phyloP scores from a whole-genome alignment of 164 flowering plant species.

The Santalum album region DNA sequence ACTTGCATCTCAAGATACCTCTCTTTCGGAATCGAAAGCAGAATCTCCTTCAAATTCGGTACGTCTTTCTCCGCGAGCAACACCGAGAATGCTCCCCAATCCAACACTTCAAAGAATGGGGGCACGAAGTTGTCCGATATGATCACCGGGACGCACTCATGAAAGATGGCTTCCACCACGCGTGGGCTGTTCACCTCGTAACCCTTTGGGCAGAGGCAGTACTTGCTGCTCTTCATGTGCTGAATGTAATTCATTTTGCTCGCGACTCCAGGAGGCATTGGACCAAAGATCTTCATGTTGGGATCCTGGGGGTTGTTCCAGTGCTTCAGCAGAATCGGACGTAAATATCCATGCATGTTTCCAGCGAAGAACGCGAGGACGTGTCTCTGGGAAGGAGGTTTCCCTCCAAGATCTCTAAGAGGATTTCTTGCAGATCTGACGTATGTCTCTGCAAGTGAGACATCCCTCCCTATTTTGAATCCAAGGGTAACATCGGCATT shows the following conservation, averaged over 20 bases:
- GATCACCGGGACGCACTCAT: conserved; percentile 37
- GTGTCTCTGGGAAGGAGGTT: conserved; percentile 22
- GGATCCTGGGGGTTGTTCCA: conserved; percentile 21
- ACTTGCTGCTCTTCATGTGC: conserved; percentile 33
- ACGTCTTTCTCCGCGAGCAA: conserved; percentile 27
- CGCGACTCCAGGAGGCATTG: conserved; percentile 18
- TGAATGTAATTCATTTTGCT: conserved; percentile 18
- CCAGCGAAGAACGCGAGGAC: conserved; percentile 42
- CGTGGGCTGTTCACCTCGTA: conserved; percentile 32
- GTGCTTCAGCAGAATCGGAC: conserved; percentile 21
- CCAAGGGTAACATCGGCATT: conserved; percentile 32
- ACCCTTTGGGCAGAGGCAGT: conserved; percentile 38
- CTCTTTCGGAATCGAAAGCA: conserved; percentile 25
- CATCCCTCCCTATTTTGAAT: conserved; percentile 35
- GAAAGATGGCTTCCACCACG: conserved; percentile 32
- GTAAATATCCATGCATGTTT: conserved; percentile 33
- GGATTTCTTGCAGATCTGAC: conserved; percentile 6
- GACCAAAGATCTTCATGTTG: conserved; percentile 30
- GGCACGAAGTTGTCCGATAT: conserved; percentile 39
- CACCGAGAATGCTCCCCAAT: conserved; percentile 34
- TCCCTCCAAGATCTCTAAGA: conserved; percentile 26
- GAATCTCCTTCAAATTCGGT: conserved; percentile 25
- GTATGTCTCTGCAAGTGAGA: conserved; percentile 26
- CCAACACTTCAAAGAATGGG: conserved; percentile 33
- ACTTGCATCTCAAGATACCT: conserved; percentile 24